Evolutionary conservation across 208 protist species (phyloP).

Genomic region (Acanthamoeba triangularis): DNA sequence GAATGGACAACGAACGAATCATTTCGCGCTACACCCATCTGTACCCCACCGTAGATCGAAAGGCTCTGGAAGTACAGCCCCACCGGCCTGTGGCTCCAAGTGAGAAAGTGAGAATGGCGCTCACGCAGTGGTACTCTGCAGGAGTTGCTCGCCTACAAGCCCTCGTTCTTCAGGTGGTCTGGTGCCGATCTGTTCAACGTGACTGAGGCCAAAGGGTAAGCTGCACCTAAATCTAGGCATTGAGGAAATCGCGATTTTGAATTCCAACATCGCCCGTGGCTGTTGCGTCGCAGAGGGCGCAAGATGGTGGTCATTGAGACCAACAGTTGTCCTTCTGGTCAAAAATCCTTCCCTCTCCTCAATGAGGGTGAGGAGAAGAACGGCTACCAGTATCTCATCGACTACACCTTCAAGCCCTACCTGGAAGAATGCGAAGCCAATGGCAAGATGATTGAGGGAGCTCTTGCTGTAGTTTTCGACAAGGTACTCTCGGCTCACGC

Average conservation of each 20-base stretch:
- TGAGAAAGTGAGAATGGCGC: neutral
- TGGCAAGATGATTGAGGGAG: slow-evolving; percentile 77
- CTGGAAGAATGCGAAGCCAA: slow-evolving; percentile 36
- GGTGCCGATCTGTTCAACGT: slow-evolving; percentile 86
- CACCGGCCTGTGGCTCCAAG: neutral
- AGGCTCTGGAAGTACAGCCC: slow-evolving; percentile 69
- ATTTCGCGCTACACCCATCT: slow-evolving; percentile 86
- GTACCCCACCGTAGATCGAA: slow-evolving; percentile 77
- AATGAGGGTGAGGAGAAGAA: slow-evolving; percentile 82
- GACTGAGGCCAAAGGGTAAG: slow-evolving; percentile 78
- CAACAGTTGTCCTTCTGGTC: slow-evolving; percentile 89
- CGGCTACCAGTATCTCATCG: slow-evolving; percentile 82
- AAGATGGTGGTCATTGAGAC: slow-evolving; percentile 91
- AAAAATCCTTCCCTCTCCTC: slow-evolving; percentile 88
- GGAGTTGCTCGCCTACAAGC: slow-evolving; percentile 85
- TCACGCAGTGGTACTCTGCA: neutral
- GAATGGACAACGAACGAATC: slow-evolving; percentile 87
- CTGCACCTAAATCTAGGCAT: neutral
- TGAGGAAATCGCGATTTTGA: neutral
- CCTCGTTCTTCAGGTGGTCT: slow-evolving; percentile 87
- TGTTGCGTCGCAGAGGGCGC: slow-evolving; percentile 57
- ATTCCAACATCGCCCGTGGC: neutral
- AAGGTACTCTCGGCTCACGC: slow-evolving; percentile 74
- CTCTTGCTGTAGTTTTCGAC: slow-evolving; percentile 90
- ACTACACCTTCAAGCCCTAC: slow-evolving; percentile 77